Evolutionary conservation across 1,139 yeast species (phyloP), one percentile per base, ranked within the genome.

Genomic region (Blastobotrys capitulatus): DNA sequence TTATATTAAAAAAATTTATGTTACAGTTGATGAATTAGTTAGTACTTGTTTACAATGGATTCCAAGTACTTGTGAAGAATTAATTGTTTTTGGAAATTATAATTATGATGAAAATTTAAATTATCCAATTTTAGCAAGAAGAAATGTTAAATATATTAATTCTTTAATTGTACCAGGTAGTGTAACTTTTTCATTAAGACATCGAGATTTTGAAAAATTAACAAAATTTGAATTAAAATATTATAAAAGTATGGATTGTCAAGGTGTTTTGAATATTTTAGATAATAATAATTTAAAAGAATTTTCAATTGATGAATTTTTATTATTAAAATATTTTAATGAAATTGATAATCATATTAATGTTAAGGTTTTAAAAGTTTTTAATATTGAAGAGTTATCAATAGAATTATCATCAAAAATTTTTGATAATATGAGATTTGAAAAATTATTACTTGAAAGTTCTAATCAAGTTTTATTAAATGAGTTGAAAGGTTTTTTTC

Each of bases 11-110:
- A 26, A 18, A 13, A 6, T 44, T 2, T 19, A 38, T 16, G 19
- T 44, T 2, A 29, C 47, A 2, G 32, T 38, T 6, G 26, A 44
- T 4, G 47, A 44, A 5, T 19, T 44, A 20, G 13, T 38, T 18
- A 22, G 19, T 13, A 44, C 47, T 22, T 38, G 42, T n/a, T 29
- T 44, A 5, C 18, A 15, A 22, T 44, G 47, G 47, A 29, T 44
- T 2, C 47, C 47, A 16, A 15, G 16, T 2, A 29, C 47, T 1
- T 20, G 25, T n/a, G 12, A 25, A 5, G 42, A 44, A 26, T 19
- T 44, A n/a, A 25, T 20, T 16, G 47, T 44, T 7, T 16, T 38
- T 4, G 47, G 47, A 15, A 19, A n/a, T 7, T 38, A 32, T 31
- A 20, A 12, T 6, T 44, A 20, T 22, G 32, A 27, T 19, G 31